Base-by-base conservation (phyloP, 768 basidiomycete species). In the Suillus luteus region DNA sequence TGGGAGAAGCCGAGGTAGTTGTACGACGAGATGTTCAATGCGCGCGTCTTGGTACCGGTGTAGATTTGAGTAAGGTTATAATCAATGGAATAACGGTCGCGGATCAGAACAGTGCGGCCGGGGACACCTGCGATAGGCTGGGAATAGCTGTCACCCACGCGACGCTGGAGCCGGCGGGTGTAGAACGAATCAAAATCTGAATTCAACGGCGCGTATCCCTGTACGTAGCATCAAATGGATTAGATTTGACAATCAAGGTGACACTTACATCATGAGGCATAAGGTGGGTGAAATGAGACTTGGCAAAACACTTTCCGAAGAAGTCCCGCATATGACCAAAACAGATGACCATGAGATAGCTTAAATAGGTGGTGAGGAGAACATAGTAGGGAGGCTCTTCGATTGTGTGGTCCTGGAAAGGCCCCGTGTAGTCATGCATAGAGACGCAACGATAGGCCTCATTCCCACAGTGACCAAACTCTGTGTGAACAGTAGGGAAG, bases 101-200 rank as follows among this genome's bases (percentile, higher is more conserved):
- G 84, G 62, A 92, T 82, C 51, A 88, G 76, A 71, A 97, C 92
- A 31, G 96, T 96, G 55, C 97, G 93, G 5, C 96, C 96, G 5
- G 97, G 93, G 37, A 99, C 96, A 40, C 95, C 94, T 0, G 96
- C 97, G 60, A 93, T 86, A 17, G 96, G 96, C 63, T 93, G 87
- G 1, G 89, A 86, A 79, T 98, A 99, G 72, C 95, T 96, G 73
- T 98, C 95, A 70, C 97, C 95, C 79, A 99, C 89, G 61, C 96
- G 93, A 12, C 84, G 82, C 75, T 99, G 99, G 67, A 99, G 86
- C 4, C 96, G 90, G 59, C 96, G 93, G 64, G 96, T 96, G 82
- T 99, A 99, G 81, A 99, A 99, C 7, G 97, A 99, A 76, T 99
- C 96, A 69, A 99, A 99, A 75, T 99, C 97, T 10, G 95, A 97